Conservation (phyloP, 306 rosid species). For the Spatholobus suberectus region DNA sequence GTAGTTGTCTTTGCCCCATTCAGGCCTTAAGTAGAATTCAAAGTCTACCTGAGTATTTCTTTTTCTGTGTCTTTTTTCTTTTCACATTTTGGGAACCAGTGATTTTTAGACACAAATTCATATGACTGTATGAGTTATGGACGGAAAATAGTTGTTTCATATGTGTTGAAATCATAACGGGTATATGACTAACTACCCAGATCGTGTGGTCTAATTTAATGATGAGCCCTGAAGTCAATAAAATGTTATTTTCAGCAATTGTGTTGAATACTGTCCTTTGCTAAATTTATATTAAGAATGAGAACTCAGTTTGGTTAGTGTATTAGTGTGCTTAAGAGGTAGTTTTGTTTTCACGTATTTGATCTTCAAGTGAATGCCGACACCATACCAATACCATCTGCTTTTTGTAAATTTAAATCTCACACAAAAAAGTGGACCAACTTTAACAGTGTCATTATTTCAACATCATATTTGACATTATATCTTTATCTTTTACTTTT, state of each 20-base stretch:
- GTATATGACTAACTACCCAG: neutral
- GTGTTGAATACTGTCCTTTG: neutral
- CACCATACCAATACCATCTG: too few relatives aligned
- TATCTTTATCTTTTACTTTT: too few relatives aligned
- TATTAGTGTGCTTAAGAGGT: neutral
- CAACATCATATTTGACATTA: too few relatives aligned
- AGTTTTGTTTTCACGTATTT: neutral
- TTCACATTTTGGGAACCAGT: conserved; percentile 13
- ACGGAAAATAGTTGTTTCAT: neutral
- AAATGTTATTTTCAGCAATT: conserved; percentile 3
- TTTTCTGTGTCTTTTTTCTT: neutral
- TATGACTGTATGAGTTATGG: neutral
- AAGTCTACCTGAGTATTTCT: neutral
- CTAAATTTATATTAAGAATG: neutral
- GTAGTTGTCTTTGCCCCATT: conserved; percentile 74
- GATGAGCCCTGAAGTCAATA: conserved; percentile 34
- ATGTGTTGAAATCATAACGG: conserved; percentile 32
- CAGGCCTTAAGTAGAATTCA: conserved; percentile 48
- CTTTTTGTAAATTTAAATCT: too few relatives aligned
- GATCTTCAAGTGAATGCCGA: neutral
- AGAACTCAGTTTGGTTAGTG: neutral
- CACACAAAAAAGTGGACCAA: too few relatives aligned
- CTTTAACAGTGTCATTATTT: too few relatives aligned
- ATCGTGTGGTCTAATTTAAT: conserved; percentile 11
- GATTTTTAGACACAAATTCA: conserved; percentile 33